Evolutionary conservation across 768 basidiomycete species (phyloP).

Genomic region (Clitopilus hobsonii): DNA sequence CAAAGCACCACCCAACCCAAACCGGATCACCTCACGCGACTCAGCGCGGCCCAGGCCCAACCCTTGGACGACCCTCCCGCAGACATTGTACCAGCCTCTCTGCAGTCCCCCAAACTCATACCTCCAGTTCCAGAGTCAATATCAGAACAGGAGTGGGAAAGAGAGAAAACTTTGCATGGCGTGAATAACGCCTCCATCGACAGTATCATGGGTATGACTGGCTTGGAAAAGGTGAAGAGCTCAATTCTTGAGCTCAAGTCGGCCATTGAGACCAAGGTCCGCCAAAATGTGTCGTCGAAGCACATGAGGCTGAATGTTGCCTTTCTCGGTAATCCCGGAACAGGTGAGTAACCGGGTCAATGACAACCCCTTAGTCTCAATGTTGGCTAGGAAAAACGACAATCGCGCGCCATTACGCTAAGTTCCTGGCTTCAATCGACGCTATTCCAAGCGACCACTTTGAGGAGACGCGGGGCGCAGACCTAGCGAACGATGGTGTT

Average conservation of each 20-base stretch:
- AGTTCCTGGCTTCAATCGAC: constrained; percentile 51
- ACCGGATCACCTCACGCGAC: too few species aligned
- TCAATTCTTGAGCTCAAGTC: constrained; percentile 56
- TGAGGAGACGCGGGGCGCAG: constrained; percentile 60
- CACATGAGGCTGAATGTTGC: constrained; percentile 58
- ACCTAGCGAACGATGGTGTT: constrained; percentile 54
- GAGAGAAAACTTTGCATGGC: constrained; percentile 53
- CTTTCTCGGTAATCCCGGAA: constrained; percentile 70
- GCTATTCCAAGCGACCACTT: constrained; percentile 51
- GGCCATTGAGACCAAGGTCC: constrained; percentile 48
- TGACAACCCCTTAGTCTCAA: not conserved
- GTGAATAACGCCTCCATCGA: constrained; percentile 52
- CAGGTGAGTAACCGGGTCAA: constrained; percentile 37
- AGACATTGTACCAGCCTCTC: too few species aligned
- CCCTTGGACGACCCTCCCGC: too few species aligned
- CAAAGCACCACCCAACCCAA: too few species aligned
- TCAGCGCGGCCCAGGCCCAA: too few species aligned
- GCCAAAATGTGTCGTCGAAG: constrained; percentile 48
- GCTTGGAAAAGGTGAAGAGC: constrained; percentile 60
- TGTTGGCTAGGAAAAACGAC: constrained; percentile 58
- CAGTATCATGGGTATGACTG: constrained; percentile 64
- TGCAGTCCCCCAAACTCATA: not conserved
- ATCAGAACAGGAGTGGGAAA: constrained; percentile 48
- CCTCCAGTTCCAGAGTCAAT: constrained; percentile 18
- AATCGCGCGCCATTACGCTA: constrained; percentile 58